These are phyloP conservation scores for Sarocladium strictum DNA, from an alignment of 2,329 filamentous ascomycete genomes.

Conservation along the genomic window DNA sequence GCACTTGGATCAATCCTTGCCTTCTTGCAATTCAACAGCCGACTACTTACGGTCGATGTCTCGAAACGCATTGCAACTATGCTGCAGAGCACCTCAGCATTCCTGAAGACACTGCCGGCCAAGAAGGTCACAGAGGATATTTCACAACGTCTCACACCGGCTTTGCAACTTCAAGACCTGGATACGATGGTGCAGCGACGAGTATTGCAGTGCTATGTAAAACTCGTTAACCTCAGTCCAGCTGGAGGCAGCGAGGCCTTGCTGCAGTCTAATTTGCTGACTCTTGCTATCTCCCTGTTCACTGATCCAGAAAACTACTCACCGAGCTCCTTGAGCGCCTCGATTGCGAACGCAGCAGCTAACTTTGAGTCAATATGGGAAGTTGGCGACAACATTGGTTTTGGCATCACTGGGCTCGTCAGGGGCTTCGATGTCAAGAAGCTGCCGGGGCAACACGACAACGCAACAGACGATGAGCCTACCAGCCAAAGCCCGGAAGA, in stretches of 20 bases:
- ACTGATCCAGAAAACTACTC: constrained; percentile 87
- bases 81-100: constrained; percentile 90
- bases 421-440: constrained; percentile 67
- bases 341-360: constrained; percentile 84
- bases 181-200: constrained; percentile 89
- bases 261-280: constrained; percentile 85
- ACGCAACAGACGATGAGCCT: constrained; percentile 34
- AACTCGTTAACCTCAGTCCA: constrained; percentile 82
- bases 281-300: constrained; percentile 83
- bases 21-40: constrained; percentile 89
- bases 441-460: constrained; percentile 63
- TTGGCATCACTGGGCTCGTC: constrained; percentile 84
- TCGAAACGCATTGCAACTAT: constrained; percentile 88
- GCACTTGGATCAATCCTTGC: constrained; percentile 85
- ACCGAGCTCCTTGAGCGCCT: constrained; percentile 77
- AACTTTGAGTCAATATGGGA: constrained; percentile 96
- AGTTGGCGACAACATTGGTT: constrained; percentile 87
- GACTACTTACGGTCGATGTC: constrained; percentile 86
- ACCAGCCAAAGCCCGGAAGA: constrained; percentile 57
- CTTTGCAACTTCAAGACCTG: constrained; percentile 82
- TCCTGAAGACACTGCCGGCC: constrained; percentile 75
- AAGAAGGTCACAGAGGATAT: constrained; percentile 86
- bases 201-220: constrained; percentile 91
- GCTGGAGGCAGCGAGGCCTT: constrained; percentile 79
- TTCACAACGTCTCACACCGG: constrained; percentile 73